These are phyloP conservation scores for Trametes sp. DNA, from an alignment of 1,284 basidiomycete genomes.

Conservation along the genomic window DNA sequence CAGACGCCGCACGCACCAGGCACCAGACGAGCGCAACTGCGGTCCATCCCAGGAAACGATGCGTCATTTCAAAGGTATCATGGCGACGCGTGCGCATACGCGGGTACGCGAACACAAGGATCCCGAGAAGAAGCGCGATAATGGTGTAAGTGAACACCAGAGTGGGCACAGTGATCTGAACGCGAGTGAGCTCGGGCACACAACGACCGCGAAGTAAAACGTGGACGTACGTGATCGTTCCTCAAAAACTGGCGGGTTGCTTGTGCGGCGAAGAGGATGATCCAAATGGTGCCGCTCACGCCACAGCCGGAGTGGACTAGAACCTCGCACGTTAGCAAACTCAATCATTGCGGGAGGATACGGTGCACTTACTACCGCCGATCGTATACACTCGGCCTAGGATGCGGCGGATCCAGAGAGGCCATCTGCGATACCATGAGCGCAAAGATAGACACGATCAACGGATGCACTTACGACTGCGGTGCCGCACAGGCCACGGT, in stretches of 20 bases:
- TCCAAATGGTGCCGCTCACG: slow-evolving; percentile 60
- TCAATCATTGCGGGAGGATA: not conserved
- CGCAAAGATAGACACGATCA: slow-evolving; percentile 17
- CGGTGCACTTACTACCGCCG: slow-evolving; percentile 53
- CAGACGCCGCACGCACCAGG: slow-evolving; percentile 45
- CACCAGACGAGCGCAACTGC: slow-evolving; percentile 60
- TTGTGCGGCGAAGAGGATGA: slow-evolving; percentile 56
- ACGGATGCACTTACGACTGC: slow-evolving; percentile 47
- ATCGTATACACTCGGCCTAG: slow-evolving; percentile 64
- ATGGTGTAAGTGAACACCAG: slow-evolving; percentile 59
- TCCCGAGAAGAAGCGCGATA: slow-evolving; percentile 53
- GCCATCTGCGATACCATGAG: slow-evolving; percentile 51
- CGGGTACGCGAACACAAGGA: slow-evolving; percentile 58
- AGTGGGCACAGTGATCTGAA: slow-evolving; percentile 54
- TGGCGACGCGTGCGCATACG: slow-evolving; percentile 52
- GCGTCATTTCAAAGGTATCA: slow-evolving; percentile 59
- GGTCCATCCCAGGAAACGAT: slow-evolving; percentile 64
- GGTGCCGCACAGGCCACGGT: slow-evolving; percentile 56
- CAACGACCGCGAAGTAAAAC: not conserved
- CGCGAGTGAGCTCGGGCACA: not conserved
- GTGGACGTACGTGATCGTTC: slow-evolving; percentile 45
- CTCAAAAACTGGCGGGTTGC: slow-evolving; percentile 56
- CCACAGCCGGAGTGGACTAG: slow-evolving; percentile 61
- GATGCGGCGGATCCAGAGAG: slow-evolving; percentile 56
- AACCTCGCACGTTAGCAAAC: slow-evolving; percentile 5